Evolutionary conservation across 257 asterid genomes (phyloP).

Genomic region (Hygrophila difformis): DNA sequence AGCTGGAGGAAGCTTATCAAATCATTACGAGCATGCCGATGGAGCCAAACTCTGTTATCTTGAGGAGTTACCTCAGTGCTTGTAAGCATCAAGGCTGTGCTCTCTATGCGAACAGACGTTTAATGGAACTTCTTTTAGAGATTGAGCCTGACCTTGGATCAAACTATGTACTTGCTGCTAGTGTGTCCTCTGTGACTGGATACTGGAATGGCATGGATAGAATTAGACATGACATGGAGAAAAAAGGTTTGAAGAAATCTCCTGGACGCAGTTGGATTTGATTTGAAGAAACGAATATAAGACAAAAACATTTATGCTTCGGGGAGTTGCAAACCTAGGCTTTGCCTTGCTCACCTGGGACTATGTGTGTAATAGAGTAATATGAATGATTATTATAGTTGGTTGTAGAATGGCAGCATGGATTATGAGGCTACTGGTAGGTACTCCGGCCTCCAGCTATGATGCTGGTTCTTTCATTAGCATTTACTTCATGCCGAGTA

Average conservation of each 20-base stretch:
- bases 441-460: too few relatives aligned
- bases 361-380: too few relatives aligned
- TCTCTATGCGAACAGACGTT: conserved; percentile 24
- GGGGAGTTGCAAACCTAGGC: neutral
- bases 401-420: too few relatives aligned
- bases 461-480: too few relatives aligned
- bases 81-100: conserved; percentile 40
- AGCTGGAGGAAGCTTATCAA: conserved; percentile 56
- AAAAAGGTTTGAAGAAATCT: conserved; percentile 41
- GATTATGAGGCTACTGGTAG: too few relatives aligned
- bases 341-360: too few relatives aligned
- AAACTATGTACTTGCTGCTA: conserved; percentile 58
- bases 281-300: conserved; percentile 3
- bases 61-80: conserved; percentile 64
- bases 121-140: conserved; percentile 34
- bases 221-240: conserved; percentile 40
- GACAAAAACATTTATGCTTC: conserved; percentile 1
- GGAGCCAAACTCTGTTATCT: conserved; percentile 50
- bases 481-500: too few relatives aligned
- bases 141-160: conserved; percentile 59
- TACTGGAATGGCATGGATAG: conserved; percentile 18
- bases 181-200: conserved; percentile 22
- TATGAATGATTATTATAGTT: too few relatives aligned
- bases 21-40: conserved; percentile 45
- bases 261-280: conserved; percentile 61